phyloP scores from a whole-genome alignment of 129 eudicot genomes.

The Flaveria linearis region DNA sequence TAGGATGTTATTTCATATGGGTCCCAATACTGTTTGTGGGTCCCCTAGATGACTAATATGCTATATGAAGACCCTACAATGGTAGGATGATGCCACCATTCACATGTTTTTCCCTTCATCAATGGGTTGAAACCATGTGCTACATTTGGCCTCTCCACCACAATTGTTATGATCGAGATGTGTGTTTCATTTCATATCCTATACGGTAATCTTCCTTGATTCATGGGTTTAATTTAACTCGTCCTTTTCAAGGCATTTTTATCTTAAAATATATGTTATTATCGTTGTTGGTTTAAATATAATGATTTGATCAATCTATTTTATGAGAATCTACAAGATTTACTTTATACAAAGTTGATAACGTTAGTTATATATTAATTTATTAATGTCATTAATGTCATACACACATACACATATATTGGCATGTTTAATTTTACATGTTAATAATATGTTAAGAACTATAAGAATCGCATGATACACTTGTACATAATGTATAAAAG shows the following conservation, averaged over 20 bases:
- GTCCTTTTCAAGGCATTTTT: neutral
- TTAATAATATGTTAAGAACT: no score
- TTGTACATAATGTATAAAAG: no score
- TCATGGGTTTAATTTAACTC: neutral
- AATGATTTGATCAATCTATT: neutral
- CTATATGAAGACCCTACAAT: constrained; percentile 48
- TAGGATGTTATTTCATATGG: constrained; percentile 44
- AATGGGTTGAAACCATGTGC: constrained; percentile 74
- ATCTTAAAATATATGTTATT: neutral
- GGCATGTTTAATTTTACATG: no score
- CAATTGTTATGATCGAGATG: neutral
- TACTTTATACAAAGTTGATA: neutral
- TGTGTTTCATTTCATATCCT: constrained; percentile 5
- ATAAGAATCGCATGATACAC: no score
- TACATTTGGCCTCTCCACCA: neutral
- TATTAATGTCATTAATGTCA: neutral
- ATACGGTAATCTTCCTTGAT: neutral
- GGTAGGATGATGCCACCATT: constrained; percentile 44
- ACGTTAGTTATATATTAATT: neutral
- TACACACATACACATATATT: no score
- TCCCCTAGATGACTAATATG: constrained; percentile 36
- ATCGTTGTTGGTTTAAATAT: neutral
- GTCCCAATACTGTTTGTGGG: constrained; percentile 33
- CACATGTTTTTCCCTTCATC: constrained; percentile 80
- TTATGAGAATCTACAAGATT: neutral